A percentile compares a stretch with the other conserved stretches of the same genome.
These are phyloP conservation scores for Phytophthora megakarya DNA, from an alignment of 352 stramenopile species.

Conservation along the genomic window DNA sequence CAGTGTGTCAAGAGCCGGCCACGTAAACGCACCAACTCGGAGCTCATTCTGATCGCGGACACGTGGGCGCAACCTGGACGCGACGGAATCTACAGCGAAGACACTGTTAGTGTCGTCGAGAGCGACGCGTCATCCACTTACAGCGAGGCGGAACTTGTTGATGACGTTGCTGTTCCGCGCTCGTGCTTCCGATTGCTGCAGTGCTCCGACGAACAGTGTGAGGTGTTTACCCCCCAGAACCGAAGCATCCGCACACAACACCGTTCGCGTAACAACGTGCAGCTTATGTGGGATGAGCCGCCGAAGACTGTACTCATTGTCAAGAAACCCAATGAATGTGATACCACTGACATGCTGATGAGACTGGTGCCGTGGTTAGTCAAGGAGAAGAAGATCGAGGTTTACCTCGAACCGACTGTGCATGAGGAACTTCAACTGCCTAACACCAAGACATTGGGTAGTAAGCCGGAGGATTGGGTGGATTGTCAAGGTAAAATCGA, in stretches of 20 bases:
- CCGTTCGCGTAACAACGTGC: slow-evolving; percentile 86
- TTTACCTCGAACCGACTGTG: slow-evolving; percentile 80
- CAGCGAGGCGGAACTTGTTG: slow-evolving; percentile 43
- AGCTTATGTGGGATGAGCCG: slow-evolving; percentile 88
- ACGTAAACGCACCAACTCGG: slow-evolving; percentile 80
- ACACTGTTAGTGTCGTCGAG: slow-evolving; percentile 50
- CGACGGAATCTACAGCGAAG: slow-evolving; percentile 77
- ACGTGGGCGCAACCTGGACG: slow-evolving; percentile 67
- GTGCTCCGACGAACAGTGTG: slow-evolving; percentile 88
- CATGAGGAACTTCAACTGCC: slow-evolving; percentile 65
- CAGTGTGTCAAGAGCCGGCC: slow-evolving; percentile 58
- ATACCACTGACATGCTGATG: slow-evolving; percentile 74
- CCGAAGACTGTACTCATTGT: slow-evolving; percentile 85
- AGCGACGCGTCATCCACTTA: slow-evolving; percentile 58
- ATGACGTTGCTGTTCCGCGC: slow-evolving; percentile 35
- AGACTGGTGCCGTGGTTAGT: slow-evolving; percentile 72
- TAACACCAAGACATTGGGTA: slow-evolving; percentile 66
- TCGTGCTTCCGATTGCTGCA: slow-evolving; percentile 82
- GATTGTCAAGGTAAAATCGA: slow-evolving; percentile 84
- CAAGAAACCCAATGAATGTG: slow-evolving; percentile 88
- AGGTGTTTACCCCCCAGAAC: slow-evolving; percentile 88
- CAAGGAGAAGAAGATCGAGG: slow-evolving; percentile 71
- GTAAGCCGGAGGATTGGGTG: slow-evolving; percentile 60
- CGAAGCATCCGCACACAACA: slow-evolving; percentile 87
- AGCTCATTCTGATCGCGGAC: slow-evolving; percentile 83